Evolutionary conservation across 768 basidiomycete species (phyloP), one percentile per base, ranked within the genome.

Genomic region (Boletus eberwhitei): DNA sequence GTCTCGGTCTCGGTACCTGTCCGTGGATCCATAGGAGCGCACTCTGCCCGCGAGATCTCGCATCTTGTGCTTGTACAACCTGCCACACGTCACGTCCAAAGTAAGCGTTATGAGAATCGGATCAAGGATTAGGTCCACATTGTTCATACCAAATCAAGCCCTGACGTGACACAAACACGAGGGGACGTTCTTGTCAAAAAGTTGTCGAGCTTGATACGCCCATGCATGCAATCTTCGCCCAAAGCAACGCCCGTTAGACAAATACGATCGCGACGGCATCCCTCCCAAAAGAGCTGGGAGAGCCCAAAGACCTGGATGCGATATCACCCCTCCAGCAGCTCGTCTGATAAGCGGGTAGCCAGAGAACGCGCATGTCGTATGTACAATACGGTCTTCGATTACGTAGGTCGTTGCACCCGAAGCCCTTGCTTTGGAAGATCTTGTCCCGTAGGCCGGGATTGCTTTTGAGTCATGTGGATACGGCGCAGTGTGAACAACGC

Each of bases 361-460:
- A 53, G 29, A 31, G 34, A 37, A 35, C 9, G 21, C 29, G 8
- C 48, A 16, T 37, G 17, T 26, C 19, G 26, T 9, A 26, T 22
- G 53, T 24, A 22, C 44, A 17, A 4, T 17, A 14, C 19, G 5
- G 45, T 9, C 64, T 66, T 65, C 53, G 36, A 57, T 66, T 64
- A 64, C 58, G 64, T 62, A 38, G 37, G 1, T 31, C 17, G 12
- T 29, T 34, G 11, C 46, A 48, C n/a, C 8, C 21, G 14, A n/a
- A 26, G 11, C 22, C 34, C 21, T 16, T 35, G 36, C 39, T 40
- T 37, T 16, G 22, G 26, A 44, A n/a, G 42, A 58, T 37, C 54
- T 29, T 47, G 36, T 38, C 26, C n/a, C n/a, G 36, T 31, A 31
- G 29, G 22, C 24, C 34, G 5, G 41, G 34, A 29, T 12, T 2